Percentiles rank a stretch among this genome's conserved stretches.
phyloP scores from a whole-genome alignment of 257 asterid genomes.

The Solanum ahanhuiri region DNA sequence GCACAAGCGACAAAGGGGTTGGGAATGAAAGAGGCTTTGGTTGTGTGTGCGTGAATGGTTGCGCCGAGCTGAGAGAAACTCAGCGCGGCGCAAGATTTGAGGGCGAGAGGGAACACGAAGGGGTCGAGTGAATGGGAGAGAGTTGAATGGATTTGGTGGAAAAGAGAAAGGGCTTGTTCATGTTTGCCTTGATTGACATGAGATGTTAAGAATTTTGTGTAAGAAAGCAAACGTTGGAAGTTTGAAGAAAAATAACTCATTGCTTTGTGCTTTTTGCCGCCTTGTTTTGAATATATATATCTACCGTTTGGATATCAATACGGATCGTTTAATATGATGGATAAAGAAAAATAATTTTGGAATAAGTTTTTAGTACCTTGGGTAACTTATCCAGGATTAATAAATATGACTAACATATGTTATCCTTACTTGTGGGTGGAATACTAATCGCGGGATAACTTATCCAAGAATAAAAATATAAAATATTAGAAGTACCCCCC shows the following conservation, averaged over 20 bases:
- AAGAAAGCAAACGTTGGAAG: conserved; percentile 27
- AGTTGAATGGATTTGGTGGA: conserved; percentile 25
- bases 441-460: too few relatives aligned
- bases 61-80: conserved; percentile 17
- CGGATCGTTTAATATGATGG: too few relatives aligned
- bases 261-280: neutral
- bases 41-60: conserved; percentile 21
- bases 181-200: conserved; percentile 38
- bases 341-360: too few relatives aligned
- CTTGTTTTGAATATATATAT: neutral
- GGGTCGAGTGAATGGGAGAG: conserved; percentile 27
- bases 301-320: too few relatives aligned
- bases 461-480: too few relatives aligned
- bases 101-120: conserved; percentile 36
- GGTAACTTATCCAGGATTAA: too few relatives aligned
- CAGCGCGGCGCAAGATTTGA: conserved; percentile 32
- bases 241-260: conserved; percentile 27
- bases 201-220: conserved; percentile 32
- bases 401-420: too few relatives aligned
- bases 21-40: conserved; percentile 11
- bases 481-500: too few relatives aligned
- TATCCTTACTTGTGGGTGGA: too few relatives aligned
- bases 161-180: conserved; percentile 26
- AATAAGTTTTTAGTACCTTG: too few relatives aligned
- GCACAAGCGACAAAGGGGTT: conserved; percentile 38